phyloP scores from a whole-genome alignment of 2,329 filamentous ascomycete genomes.

The Alternaria sp. region DNA sequence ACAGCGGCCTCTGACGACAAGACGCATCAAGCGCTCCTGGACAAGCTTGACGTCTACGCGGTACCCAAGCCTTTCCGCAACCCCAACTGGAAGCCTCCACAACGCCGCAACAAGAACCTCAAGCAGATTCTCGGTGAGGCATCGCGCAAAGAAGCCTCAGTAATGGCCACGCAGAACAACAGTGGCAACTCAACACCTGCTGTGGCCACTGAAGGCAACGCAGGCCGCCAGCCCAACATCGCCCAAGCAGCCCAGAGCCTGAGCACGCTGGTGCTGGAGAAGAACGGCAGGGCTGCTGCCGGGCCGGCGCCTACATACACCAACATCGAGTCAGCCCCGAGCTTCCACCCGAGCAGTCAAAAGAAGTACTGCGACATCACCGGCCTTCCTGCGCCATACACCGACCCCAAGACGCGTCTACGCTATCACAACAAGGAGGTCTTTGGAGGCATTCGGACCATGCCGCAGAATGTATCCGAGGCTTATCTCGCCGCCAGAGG shows the following conservation, averaged over 20 bases:
- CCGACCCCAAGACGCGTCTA: conserved; percentile 92
- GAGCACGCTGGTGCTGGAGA: conserved; percentile 87
- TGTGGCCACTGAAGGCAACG: conserved; percentile 41
- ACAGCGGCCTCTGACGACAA: conserved; percentile 78
- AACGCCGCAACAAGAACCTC: conserved; percentile 98
- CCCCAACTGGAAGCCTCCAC: conserved; percentile 85
- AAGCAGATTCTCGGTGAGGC: conserved; percentile 94
- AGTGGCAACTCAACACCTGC: conserved; percentile 76
- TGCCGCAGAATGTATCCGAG: conserved; percentile 84
- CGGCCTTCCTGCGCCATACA: conserved; percentile 86
- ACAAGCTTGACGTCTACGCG: conserved; percentile 88
- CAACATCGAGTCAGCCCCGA: conserved; percentile 94
- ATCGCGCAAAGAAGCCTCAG: conserved; percentile 85
- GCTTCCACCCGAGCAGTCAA: conserved; percentile 75
- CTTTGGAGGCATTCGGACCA: conserved; percentile 78
- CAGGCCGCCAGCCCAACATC: conserved; percentile 75
- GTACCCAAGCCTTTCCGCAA: conserved; percentile 91
- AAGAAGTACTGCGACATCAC: conserved; percentile 97
- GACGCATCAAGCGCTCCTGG: conserved; percentile 80
- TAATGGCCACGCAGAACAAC: conserved; percentile 81
- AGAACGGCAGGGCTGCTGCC: conserved; percentile 60
- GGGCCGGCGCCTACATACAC: conserved; percentile 84
- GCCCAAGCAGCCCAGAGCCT: conserved; percentile 88
- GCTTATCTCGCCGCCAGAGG: conserved; percentile 88
- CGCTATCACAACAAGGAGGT: conserved; percentile 94